These are phyloP conservation scores for Trichoderma sp. DNA, from an alignment of 2,329 filamentous ascomycete species.

Conservation along the genomic window DNA sequence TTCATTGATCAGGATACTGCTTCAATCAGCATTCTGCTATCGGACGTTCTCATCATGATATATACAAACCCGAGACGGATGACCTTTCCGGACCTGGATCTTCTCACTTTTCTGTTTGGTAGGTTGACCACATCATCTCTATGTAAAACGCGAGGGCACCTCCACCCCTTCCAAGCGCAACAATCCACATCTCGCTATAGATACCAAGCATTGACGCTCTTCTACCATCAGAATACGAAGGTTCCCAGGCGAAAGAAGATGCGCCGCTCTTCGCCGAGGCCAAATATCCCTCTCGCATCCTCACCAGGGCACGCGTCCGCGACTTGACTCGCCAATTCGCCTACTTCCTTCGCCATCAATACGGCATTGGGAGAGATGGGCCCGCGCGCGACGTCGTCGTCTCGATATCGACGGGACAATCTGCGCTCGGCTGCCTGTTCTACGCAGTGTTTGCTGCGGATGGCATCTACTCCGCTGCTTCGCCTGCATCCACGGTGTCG, in stretches of 20 bases:
- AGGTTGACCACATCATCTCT: constrained; percentile 15
- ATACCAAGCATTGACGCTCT: not conserved
- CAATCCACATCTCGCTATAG: not conserved
- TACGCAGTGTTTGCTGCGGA: constrained; percentile 61
- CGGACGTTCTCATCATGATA: constrained; percentile 36
- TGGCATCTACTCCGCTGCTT: constrained; percentile 60
- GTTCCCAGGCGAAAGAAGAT: constrained; percentile 46
- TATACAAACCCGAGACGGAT: constrained; percentile 40
- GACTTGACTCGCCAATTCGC: constrained; percentile 55
- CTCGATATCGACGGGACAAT: constrained; percentile 59
- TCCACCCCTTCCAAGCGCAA: not conserved
- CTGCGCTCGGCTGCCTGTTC: constrained; percentile 55
- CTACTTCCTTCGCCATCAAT: constrained; percentile 55
- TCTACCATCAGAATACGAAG: constrained; percentile 40
- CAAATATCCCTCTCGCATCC: constrained; percentile 52
- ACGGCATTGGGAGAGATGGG: constrained; percentile 54
- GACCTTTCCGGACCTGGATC: constrained; percentile 44
- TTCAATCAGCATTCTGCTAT: not conserved
- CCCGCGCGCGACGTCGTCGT: constrained; percentile 57
- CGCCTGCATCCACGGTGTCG: constrained; percentile 50
- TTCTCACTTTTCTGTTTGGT: constrained; percentile 51
- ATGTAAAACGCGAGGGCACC: not conserved
- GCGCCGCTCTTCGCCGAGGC: constrained; percentile 61
- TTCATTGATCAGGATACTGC: not conserved
- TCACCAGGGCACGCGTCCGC: constrained; percentile 57